These are phyloP conservation scores for Thecaphora frezii DNA, from an alignment of 1,284 basidiomycete genomes.

Conservation along the genomic window DNA sequence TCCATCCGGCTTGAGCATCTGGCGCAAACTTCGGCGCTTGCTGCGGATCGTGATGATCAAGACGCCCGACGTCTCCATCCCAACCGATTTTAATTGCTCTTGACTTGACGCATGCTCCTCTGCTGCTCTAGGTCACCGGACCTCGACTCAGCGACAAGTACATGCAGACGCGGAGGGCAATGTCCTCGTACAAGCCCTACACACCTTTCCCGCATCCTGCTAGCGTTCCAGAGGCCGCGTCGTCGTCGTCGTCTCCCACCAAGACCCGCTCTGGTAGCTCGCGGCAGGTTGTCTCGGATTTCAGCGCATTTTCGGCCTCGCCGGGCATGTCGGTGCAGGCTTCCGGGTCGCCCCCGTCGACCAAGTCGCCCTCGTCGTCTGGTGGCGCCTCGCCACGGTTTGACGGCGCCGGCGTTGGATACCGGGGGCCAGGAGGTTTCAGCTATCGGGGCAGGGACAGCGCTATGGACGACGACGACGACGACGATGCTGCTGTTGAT, in stretches of 20 bases:
- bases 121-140: slow-evolving; percentile 66
- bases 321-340: slow-evolving; percentile 48
- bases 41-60: too few species aligned
- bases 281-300: slow-evolving; percentile 45
- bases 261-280: slow-evolving; percentile 6
- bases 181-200: slow-evolving; percentile 41
- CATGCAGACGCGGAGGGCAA: slow-evolving; percentile 37
- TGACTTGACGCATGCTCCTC: slow-evolving; percentile 59
- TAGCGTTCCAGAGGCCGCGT: slow-evolving; percentile 4
- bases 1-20: too few species aligned
- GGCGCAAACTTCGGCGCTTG: too few species aligned
- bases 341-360: slow-evolving; percentile 26
- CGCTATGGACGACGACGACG: slow-evolving; percentile 44
- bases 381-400: slow-evolving; percentile 14
- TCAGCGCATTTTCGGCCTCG: slow-evolving; percentile 44
- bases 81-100: too few species aligned
- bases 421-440: slow-evolving; percentile 18
- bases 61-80: too few species aligned
- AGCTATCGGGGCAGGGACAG: slow-evolving; percentile 24
- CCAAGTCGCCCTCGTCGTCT: slow-evolving; percentile 9
- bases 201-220: slow-evolving; percentile 38
- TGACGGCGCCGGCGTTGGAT: slow-evolving; percentile 20
- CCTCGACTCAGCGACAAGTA: slow-evolving; percentile 54
- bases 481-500: slow-evolving; percentile 44
- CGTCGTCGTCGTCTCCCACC: slow-evolving; percentile 3